phyloP scores from a whole-genome alignment of 2,329 filamentous ascomycete species.

The Aspergillus sp. region DNA sequence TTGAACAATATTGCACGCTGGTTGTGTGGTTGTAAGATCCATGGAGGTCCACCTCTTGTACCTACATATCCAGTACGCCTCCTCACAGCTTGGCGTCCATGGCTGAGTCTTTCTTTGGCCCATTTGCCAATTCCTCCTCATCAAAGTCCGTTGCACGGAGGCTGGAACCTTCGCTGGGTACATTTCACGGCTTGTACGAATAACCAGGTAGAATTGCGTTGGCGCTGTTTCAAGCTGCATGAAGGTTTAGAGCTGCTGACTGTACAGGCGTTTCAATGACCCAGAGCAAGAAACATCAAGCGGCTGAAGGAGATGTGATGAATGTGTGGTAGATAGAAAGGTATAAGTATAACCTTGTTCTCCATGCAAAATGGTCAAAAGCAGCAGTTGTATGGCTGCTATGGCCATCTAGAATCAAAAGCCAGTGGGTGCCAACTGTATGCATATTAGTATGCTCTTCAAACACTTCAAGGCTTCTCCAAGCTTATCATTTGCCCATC shows the following conservation, averaged over 20 bases:
- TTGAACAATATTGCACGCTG: too few species aligned
- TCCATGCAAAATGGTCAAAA: background rate
- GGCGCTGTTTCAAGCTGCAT: background rate
- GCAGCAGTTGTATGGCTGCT: background rate
- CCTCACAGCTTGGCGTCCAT: background rate
- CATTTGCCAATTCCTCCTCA: background rate
- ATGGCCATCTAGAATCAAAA: background rate
- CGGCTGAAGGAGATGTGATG: constrained; percentile 5
- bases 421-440: background rate
- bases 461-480: background rate
- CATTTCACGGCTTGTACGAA: too few species aligned
- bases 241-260: background rate
- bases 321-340: constrained; percentile 3
- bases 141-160: background rate
- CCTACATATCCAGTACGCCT: too few species aligned
- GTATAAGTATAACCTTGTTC: constrained; percentile 4
- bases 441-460: background rate
- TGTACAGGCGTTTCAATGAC: constrained; percentile 3
- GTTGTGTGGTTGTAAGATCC: too few species aligned
- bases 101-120: background rate
- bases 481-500: background rate
- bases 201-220: too few species aligned
- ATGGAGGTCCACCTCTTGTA: background rate
- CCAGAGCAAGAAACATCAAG: constrained; percentile 5
- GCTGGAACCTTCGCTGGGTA: too few species aligned